Evolutionary conservation across 352 stramenopile genomes (phyloP).

Genomic region (Globisporangium iwayamae): DNA sequence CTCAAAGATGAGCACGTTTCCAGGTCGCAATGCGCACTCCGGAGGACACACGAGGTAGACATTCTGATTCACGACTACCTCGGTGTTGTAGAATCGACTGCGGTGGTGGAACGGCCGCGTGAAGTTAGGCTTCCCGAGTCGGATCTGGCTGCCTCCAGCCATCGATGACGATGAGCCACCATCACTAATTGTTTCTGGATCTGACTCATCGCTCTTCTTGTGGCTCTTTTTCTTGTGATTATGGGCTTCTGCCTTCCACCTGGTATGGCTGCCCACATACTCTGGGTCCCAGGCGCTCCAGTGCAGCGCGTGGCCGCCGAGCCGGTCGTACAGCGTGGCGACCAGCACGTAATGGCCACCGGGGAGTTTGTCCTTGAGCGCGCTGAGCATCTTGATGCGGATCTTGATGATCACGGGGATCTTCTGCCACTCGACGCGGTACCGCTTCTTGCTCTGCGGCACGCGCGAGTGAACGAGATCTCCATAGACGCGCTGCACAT

Average conservation of each 20-base stretch:
- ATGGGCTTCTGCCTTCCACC: constrained; percentile 3
- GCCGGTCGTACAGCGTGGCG: constrained; percentile 78
- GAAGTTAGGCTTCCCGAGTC: constrained; percentile 35
- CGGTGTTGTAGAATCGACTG: constrained; percentile 84
- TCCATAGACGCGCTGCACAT: constrained; percentile 62
- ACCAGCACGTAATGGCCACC: constrained; percentile 79
- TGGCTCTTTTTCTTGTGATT: constrained; percentile 7
- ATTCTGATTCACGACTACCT: constrained; percentile 74
- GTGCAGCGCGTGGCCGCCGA: constrained; percentile 74
- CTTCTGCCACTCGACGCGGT: constrained; percentile 65
- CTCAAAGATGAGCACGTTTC: constrained; percentile 54
- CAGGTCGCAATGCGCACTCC: constrained; percentile 48
- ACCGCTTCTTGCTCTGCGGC: constrained; percentile 41
- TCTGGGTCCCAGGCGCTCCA: constrained; percentile 73
- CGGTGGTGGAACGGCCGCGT: constrained; percentile 73
- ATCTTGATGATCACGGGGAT: constrained; percentile 79
- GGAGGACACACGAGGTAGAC: constrained; percentile 78
- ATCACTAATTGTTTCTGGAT: background rate
- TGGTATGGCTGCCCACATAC: constrained; percentile 8
- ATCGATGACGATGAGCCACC: background rate
- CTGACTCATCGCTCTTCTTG: constrained; percentile 1
- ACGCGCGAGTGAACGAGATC: constrained; percentile 35
- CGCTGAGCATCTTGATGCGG: constrained; percentile 54
- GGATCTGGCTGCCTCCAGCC: constrained; percentile 2
- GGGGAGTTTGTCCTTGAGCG: constrained; percentile 83